These are phyloP conservation scores for Metschnikowia arizonensis DNA, from an alignment of 805 yeast genomes.

Conservation along the genomic window DNA sequence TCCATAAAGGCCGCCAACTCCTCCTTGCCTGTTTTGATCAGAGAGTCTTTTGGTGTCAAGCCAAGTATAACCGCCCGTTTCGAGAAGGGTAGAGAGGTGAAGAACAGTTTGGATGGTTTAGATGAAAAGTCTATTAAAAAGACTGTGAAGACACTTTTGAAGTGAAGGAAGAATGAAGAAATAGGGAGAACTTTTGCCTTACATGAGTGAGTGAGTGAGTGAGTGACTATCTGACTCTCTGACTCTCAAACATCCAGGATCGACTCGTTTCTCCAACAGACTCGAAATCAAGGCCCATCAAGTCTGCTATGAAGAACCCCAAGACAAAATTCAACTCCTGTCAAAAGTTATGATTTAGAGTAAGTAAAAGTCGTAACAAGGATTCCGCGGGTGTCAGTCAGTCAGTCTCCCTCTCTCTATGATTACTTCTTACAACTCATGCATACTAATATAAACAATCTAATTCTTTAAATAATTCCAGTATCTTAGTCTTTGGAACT, in stretches of 20 bases:
- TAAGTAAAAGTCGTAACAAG: too few relatives aligned
- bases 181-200: too few relatives aligned
- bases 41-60: conserved; percentile 70
- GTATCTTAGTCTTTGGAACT: conserved; percentile 18
- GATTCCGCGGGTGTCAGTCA: too few relatives aligned
- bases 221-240: too few relatives aligned
- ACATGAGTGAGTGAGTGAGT: too few relatives aligned
- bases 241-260: too few relatives aligned
- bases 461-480: too few relatives aligned
- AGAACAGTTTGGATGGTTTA: conserved; percentile 45
- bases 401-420: too few relatives aligned
- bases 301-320: conserved; percentile 50
- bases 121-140: conserved; percentile 42
- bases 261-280: conserved; percentile 28
- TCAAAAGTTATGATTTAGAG: conserved; percentile 8
- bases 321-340: conserved; percentile 20
- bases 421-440: background rate
- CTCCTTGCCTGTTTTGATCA: conserved; percentile 65
- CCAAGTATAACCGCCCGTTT: conserved; percentile 71
- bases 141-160: conserved; percentile 39
- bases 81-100: conserved; percentile 22
- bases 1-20: conserved; percentile 57
- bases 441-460: conserved; percentile 3
- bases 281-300: conserved; percentile 24
- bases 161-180: too few relatives aligned